A percentile compares a stretch with the other conserved stretches of the same genome.
These are phyloP conservation scores for Macrocystidia cucumis DNA, from an alignment of 1,284 basidiomycete species.

Conservation along the genomic window DNA sequence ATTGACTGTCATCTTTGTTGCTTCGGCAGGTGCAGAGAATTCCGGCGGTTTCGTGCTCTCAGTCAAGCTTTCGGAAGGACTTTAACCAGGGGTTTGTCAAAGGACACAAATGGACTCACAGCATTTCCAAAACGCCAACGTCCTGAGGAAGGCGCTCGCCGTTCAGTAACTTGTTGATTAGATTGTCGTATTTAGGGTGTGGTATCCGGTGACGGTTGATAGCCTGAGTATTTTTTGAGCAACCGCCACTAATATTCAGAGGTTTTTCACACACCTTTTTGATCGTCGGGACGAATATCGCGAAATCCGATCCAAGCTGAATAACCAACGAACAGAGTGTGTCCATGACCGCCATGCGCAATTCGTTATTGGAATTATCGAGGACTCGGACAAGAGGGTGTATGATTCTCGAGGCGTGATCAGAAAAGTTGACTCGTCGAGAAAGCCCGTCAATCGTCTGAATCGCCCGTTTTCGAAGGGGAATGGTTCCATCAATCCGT, in stretches of 20 bases:
- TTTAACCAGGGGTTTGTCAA: slow-evolving; percentile 3
- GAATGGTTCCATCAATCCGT: slow-evolving; percentile 66
- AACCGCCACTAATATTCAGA: slow-evolving; percentile 1
- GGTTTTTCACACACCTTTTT: slow-evolving; percentile 64
- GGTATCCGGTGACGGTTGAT: slow-evolving; percentile 73
- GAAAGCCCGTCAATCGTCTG: slow-evolving; percentile 90
- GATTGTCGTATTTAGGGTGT: slow-evolving; percentile 85
- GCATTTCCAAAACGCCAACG: slow-evolving; percentile 46
- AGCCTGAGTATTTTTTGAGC: slow-evolving; percentile 3
- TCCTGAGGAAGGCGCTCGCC: slow-evolving; percentile 88
- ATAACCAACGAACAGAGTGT: slow-evolving; percentile 88
- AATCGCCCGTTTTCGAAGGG: slow-evolving; percentile 84
- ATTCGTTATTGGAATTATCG: slow-evolving; percentile 72
- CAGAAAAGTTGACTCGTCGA: slow-evolving; percentile 95
- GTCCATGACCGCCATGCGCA: slow-evolving; percentile 87
- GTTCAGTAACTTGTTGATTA: slow-evolving; percentile 86
- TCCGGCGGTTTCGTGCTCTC: slow-evolving; percentile 61
- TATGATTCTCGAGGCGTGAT: slow-evolving; percentile 95
- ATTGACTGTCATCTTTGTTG: slow-evolving; percentile 89
- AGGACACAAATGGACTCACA: slow-evolving; percentile 32
- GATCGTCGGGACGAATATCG: slow-evolving; percentile 95
- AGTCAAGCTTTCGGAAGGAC: slow-evolving; percentile 29
- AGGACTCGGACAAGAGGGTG: slow-evolving; percentile 92
- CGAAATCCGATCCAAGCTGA: slow-evolving; percentile 94
- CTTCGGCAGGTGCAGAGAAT: slow-evolving; percentile 73